Base-by-base conservation (phyloP, 1,284 basidiomycete species). In the Apiotrichum gracile region DNA sequence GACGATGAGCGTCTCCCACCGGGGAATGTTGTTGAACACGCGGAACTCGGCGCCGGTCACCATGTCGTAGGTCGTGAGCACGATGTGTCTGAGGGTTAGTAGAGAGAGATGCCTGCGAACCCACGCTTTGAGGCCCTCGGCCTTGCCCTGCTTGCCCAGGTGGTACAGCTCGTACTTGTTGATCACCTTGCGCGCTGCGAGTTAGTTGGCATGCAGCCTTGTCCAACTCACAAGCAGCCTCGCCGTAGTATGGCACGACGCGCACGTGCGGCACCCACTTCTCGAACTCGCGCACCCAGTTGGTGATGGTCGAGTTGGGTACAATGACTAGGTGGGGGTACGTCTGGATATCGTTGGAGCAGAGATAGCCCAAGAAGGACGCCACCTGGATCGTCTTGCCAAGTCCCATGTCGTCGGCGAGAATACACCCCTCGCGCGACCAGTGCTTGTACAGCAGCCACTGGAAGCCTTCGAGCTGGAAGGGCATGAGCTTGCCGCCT, bases 321-420 rank as follows among this genome's bases (percentile, higher is more conserved):
- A 97, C 94, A 5, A 96, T 85, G 17, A 98, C 84, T 16, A 98
- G 80, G 48, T 83, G 84, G 1, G 94, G 94, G 53, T 80, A 86
- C 0, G 85, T 68, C 14, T 67, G 38, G 39, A 81, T 83, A 29
- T 79, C 76, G 21, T 78, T 73, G 3, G 68, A 63, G 27, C 83
- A 79, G n/a, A 94, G 81, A 39, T 83, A 82, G 4, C 90, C 91
- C 5, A 98, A 76, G 72, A 93, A 88, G 0, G 87, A 85, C 27
- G 86, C 85, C 40, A 97, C 86, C 73, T 97, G 91, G 4, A 97
- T 88, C 63, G 74, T 76, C 56, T 77, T 76, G n/a, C 71, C 76
- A 62, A 93, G 74, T 49, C 91, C 92, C 94, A 98, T 97, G 75
- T 97, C 94, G 68, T 98, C 94, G 3, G 93, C 92, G n/a, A 97